Evolutionary conservation across 176 grass and related monocot species (phyloP), one percentile per base, ranked within the genome.

Genomic region (Ensete ventricosum): DNA sequence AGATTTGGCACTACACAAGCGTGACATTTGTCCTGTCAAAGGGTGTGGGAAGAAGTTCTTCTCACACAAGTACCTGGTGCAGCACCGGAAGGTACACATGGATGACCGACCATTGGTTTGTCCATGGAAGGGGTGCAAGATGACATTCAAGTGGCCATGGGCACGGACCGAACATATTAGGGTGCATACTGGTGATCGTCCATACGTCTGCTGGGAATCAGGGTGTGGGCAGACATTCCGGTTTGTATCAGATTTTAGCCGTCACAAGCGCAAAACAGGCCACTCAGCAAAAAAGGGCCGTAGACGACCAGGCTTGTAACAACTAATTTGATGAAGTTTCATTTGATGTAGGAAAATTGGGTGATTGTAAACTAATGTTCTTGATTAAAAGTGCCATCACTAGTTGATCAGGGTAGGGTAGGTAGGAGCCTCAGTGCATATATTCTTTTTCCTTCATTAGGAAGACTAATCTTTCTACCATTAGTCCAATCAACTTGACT

Each of bases 91-190:
- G 82, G 95, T 99, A 52, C 95, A 99, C 73, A 77, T 90, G 53
- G 95, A 99, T 84, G 95, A 99, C 55, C 89, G 95, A 19, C 95
- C 95, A 50, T 88, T 99, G 17, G 87, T 80, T 50, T 99, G 95
- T 81, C 73, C 79, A 26, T 91, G 83, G 83, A 79, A 83, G 64
- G 95, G 90, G 51, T 99, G 95, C 71, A 88, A 89, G 48, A 99
- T 94, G 83, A 85, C 90, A 55, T 99, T 99, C 76, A 99, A 99
- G 76, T 99, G 95, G 95, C 86, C 95, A 82, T 99, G 95, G 95
- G 95, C 95, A 3, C 82, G 88, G 62, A 99, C 95, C 22, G 95
- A 99, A 43, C 95, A 99, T 81, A 91, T 99, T 77, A 86, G 95
- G 62, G 95, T 99, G 19, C 95, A 99, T 66, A 94, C 95, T 0